Evolutionary conservation across 805 yeast species (phyloP).

Genomic region (Yarrowia deformans): DNA sequence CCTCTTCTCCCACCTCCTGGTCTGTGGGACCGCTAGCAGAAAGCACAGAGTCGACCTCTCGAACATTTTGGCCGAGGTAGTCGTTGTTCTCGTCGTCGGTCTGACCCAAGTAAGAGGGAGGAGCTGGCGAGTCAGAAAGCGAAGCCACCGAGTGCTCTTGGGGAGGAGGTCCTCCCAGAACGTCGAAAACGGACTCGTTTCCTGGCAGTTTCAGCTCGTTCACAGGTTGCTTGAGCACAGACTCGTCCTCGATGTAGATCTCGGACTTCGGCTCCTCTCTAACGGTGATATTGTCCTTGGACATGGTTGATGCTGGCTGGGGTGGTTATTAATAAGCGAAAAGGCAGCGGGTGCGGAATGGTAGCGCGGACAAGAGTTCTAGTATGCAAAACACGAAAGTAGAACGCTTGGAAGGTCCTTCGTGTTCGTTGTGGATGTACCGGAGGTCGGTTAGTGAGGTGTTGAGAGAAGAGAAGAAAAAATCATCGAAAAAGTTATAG

Average conservation of each 20-base stretch:
- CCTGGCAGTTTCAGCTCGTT: background rate
- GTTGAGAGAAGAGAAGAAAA: constrained; percentile 6
- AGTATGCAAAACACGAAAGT: constrained; percentile 44
- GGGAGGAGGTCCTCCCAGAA: background rate
- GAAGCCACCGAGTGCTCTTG: background rate
- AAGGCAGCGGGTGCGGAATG: background rate
- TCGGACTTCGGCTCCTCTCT: constrained; percentile 18
- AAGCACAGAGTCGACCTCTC: constrained; percentile 14
- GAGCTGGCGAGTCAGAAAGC: background rate
- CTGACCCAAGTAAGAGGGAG: background rate
- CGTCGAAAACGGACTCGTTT: constrained; percentile 8
- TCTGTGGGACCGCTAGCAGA: background rate
- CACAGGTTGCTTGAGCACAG: background rate
- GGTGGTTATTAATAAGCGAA: constrained; percentile 19
- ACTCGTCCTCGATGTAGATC: constrained; percentile 3
- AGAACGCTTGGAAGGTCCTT: constrained; percentile 47
- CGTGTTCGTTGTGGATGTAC: constrained; percentile 18
- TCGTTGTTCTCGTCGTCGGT: constrained; percentile 11
- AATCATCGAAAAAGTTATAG: constrained; percentile 13
- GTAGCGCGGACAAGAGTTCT: constrained; percentile 43
- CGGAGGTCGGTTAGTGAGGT: constrained; percentile 7
- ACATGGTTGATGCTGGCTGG: constrained; percentile 7
- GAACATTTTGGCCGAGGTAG: constrained; percentile 3
- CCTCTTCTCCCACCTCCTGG: background rate
- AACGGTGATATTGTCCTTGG: constrained; percentile 12